Conservation (phyloP, 1,284 basidiomycete genomes). For the Austroboletus novae-zelandiae region DNA sequence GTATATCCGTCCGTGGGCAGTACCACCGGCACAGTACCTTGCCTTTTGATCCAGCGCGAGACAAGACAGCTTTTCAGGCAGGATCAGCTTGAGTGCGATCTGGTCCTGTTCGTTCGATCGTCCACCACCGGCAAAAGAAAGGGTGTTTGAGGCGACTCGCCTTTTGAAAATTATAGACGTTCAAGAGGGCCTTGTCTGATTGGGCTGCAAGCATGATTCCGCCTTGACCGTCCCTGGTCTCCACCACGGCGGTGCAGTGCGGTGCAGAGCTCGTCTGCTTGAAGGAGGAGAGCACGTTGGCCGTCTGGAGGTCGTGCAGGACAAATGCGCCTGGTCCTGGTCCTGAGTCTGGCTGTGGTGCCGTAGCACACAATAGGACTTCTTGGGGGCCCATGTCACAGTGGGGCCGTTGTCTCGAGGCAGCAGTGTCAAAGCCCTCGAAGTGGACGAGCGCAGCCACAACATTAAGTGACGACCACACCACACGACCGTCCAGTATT, state of each 20-base stretch:
- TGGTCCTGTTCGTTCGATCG: conserved; percentile 64
- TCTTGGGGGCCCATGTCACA: conserved; percentile 62
- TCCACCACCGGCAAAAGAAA: not conserved
- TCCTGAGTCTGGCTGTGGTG: conserved; percentile 36
- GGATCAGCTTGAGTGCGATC: conserved; percentile 79
- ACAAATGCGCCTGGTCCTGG: conserved; percentile 57
- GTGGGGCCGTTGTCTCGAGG: not conserved
- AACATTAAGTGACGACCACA: not conserved
- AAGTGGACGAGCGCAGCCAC: conserved; percentile 18
- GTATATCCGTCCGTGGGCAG: conserved; percentile 84
- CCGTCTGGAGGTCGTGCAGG: conserved; percentile 72
- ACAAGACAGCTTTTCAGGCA: conserved; percentile 86
- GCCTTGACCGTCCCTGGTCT: conserved; percentile 64
- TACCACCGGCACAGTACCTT: conserved; percentile 83
- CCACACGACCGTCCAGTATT: conserved; percentile 1
- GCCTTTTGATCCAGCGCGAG: conserved; percentile 75
- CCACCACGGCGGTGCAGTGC: conserved; percentile 60
- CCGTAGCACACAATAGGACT: conserved; percentile 59
- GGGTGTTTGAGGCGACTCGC: conserved; percentile 34
- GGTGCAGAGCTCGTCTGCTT: conserved; percentile 65
- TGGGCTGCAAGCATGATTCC: conserved; percentile 77
- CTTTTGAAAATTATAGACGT: conserved; percentile 84
- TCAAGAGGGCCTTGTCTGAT: conserved; percentile 75
- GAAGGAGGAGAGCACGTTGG: conserved; percentile 66
- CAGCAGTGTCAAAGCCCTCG: not conserved